Conservation (phyloP, 768 basidiomycete species). For the Tylopilus cervinicoccineus region DNA sequence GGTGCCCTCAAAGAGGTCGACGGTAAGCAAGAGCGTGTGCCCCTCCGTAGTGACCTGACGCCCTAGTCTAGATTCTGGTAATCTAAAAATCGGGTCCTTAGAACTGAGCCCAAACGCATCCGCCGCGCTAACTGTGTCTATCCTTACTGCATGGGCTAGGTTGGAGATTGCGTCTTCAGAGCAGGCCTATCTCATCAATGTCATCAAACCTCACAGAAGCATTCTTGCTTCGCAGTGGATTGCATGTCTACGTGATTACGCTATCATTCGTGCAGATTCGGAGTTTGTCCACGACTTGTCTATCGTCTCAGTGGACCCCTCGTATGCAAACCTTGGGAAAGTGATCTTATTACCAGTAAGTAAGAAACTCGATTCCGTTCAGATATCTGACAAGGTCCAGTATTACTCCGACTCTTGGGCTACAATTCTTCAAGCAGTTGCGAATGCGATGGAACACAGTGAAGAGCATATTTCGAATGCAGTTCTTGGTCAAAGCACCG, state of each 20-base stretch:
- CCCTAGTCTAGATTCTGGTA: conserved; percentile 63
- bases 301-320: conserved; percentile 71
- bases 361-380: conserved; percentile 6
- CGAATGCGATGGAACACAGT: conserved; percentile 66
- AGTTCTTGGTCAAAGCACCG: conserved; percentile 62
- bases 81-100: conserved; percentile 81
- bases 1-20: conserved; percentile 87
- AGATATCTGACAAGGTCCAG: conserved; percentile 36
- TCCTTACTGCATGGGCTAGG: conserved; percentile 93
- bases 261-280: conserved; percentile 83
- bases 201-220: conserved; percentile 75
- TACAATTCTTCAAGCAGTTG: conserved; percentile 80
- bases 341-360: conserved; percentile 89
- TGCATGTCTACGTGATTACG: conserved; percentile 86
- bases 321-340: conserved; percentile 83
- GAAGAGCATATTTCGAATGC: conserved; percentile 71
- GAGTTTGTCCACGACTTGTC: conserved; percentile 78
- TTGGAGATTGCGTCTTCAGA: conserved; percentile 72
- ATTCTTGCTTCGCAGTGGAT: conserved; percentile 85
- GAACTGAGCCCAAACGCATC: conserved; percentile 93
- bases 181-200: conserved; percentile 73
- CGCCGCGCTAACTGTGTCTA: conserved; percentile 90
- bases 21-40: conserved; percentile 42
- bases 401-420: conserved; percentile 86
- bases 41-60: conserved; percentile 5